Percentiles rank a stretch among this genome's conserved stretches.
Evolutionary conservation across 495 filamentous ascomycete species (phyloP).

Genomic region (Tuber microsphaerosporum): DNA sequence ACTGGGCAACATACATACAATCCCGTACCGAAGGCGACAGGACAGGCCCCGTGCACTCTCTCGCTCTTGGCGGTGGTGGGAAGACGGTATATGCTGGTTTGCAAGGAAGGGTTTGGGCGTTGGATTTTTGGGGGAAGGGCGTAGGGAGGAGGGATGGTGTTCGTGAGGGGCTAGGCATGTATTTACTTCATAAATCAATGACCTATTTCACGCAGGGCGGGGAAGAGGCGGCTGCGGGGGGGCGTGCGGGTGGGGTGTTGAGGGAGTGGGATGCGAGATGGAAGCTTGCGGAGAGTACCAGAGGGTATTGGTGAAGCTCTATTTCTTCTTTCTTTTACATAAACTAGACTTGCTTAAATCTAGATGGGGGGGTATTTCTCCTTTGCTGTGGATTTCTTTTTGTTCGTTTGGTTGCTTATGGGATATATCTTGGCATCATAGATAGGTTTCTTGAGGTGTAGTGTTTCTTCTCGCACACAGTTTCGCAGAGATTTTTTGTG

Average conservation of each 20-base stretch:
- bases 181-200: not conserved
- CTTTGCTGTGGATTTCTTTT: not conserved
- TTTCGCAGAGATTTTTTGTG: not conserved
- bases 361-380: not conserved
- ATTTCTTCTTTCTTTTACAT: not conserved
- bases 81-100: slow-evolving; percentile 24
- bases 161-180: not conserved
- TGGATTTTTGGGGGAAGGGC: slow-evolving; percentile 22
- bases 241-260: not conserved
- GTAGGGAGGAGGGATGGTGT: not conserved
- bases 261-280: not conserved
- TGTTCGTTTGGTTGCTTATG: not conserved
- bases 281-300: not conserved
- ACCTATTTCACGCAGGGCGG: not conserved
- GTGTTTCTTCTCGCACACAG: not conserved
- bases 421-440: not conserved
- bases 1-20: slow-evolving; percentile 34
- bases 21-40: not conserved
- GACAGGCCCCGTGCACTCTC: slow-evolving; percentile 24
- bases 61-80: slow-evolving; percentile 19
- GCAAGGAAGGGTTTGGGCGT: slow-evolving; percentile 31
- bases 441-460: not conserved
- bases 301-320: not conserved
- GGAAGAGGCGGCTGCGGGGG: not conserved
- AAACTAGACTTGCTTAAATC: not conserved